phyloP scores from a whole-genome alignment of 192 early-diverging fungal species.

The Backusella circina region DNA sequence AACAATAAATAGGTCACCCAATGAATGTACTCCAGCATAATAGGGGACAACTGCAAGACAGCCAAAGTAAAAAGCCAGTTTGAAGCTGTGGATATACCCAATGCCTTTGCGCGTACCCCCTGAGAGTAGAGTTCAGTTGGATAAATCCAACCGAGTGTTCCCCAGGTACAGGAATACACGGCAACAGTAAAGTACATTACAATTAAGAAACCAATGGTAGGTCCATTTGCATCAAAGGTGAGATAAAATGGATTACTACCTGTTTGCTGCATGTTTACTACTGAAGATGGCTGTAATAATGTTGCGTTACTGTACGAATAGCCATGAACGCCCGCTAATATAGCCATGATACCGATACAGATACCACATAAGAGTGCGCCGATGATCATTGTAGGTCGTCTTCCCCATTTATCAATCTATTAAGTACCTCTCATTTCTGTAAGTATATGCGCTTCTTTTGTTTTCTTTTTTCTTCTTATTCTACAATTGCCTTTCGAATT shows the following conservation, averaged over 20 bases:
- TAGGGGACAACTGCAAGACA: conserved; percentile 66
- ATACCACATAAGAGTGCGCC: conserved; percentile 46
- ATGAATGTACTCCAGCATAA: conserved; percentile 59
- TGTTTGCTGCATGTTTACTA: background rate
- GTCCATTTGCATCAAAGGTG: conserved; percentile 34
- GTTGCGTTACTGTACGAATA: conserved; percentile 28
- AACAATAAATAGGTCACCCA: conserved; percentile 68
- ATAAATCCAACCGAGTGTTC: conserved; percentile 77
- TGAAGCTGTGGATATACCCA: conserved; percentile 72
- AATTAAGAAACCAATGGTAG: conserved; percentile 48
- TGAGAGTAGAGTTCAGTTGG: conserved; percentile 79
- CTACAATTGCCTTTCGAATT: too few relatives aligned
- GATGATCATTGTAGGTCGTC: conserved; percentile 58
- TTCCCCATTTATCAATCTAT: conserved; percentile 69
- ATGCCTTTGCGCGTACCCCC: conserved; percentile 78
- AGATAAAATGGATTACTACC: conserved; percentile 23
- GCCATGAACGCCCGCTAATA: conserved; percentile 43
- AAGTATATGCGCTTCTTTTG: background rate
- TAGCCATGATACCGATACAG: conserved; percentile 16
- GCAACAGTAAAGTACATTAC: conserved; percentile 67
- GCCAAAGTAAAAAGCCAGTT: conserved; percentile 88
- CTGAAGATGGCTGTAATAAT: background rate
- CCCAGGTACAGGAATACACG: conserved; percentile 76
- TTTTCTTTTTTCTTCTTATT: background rate
- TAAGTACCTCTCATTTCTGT: conserved; percentile 15